phyloP scores from a whole-genome alignment of 2,329 filamentous ascomycete species.

The Penicillium occitanis region DNA sequence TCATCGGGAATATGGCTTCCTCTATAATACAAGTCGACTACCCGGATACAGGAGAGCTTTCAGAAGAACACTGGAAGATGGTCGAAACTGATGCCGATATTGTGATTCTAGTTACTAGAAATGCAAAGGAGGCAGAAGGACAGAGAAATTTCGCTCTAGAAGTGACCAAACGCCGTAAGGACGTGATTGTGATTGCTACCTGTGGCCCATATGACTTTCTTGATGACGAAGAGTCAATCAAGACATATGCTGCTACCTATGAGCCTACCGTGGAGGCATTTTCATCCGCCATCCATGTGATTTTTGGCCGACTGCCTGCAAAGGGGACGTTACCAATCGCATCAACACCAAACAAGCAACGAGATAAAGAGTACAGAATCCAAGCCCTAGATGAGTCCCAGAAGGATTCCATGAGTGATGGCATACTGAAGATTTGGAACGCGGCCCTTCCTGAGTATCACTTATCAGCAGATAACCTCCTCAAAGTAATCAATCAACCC shows the following conservation, averaged over 20 bases:
- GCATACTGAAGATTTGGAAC: constrained; percentile 36
- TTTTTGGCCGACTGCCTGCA: constrained; percentile 37
- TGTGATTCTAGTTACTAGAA: constrained; percentile 43
- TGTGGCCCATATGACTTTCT: constrained; percentile 49
- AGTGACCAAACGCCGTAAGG: constrained; percentile 32
- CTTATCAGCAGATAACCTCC: constrained; percentile 31
- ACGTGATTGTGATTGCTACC: constrained; percentile 42
- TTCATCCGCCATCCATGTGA: constrained; percentile 38
- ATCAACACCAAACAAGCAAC: constrained; percentile 7
- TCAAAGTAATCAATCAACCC: constrained; percentile 28
- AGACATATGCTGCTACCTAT: constrained; percentile 47
- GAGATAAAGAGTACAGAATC: not conserved
- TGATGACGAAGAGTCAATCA: constrained; percentile 32
- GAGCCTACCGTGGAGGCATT: constrained; percentile 48
- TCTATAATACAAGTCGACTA: constrained; percentile 37
- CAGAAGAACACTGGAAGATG: constrained; percentile 32
- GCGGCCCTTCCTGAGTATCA: constrained; percentile 39
- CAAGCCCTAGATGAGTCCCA: constrained; percentile 14
- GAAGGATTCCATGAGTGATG: constrained; percentile 23
- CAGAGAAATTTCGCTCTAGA: constrained; percentile 38
- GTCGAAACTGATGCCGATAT: constrained; percentile 38
- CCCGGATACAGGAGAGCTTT: constrained; percentile 29
- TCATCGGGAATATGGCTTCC: constrained; percentile 23
- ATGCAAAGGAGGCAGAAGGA: constrained; percentile 40
- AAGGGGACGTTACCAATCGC: constrained; percentile 41